Evolutionary conservation across 352 stramenopile species (phyloP).

Genomic region (Thraustotheca clavata): DNA sequence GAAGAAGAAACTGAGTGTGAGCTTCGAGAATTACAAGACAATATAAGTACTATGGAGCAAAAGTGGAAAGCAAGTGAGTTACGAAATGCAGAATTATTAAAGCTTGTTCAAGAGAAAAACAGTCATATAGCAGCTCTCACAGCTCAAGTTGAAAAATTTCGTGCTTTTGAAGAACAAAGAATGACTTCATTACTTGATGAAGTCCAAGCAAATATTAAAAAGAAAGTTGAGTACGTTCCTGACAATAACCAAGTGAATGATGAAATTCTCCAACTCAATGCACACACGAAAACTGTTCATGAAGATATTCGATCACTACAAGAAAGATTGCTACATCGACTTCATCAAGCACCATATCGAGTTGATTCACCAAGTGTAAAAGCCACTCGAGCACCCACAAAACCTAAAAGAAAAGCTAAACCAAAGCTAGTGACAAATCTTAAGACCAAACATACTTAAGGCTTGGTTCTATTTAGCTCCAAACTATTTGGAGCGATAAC

Average conservation of each 20-base stretch:
- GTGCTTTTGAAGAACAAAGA: not conserved
- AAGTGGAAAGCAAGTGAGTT: conserved; percentile 40
- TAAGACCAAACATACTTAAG: too few species aligned
- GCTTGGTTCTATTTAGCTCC: too few species aligned
- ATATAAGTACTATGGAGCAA: conserved; percentile 29
- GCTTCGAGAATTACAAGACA: conserved; percentile 33
- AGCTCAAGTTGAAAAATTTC: conserved; percentile 23
- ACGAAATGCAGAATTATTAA: conserved; percentile 45
- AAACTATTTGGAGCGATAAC: too few species aligned
- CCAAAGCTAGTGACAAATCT: not conserved
- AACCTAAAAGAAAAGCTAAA: too few species aligned
- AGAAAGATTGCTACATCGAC: conserved; percentile 45
- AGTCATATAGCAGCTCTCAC: conserved; percentile 42
- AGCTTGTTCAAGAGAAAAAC: conserved; percentile 64
- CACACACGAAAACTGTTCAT: conserved; percentile 54
- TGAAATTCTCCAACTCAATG: conserved; percentile 30
- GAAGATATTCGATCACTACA: conserved; percentile 65
- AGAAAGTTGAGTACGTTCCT: not conserved
- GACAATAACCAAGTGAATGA: not conserved
- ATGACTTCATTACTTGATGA: conserved; percentile 12
- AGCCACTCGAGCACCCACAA: too few species aligned
- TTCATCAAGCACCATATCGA: conserved; percentile 39
- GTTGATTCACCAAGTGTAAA: too few species aligned
- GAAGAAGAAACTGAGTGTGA: conserved; percentile 53
- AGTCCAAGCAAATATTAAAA: conserved; percentile 7